Percentiles rank a stretch among this genome's conserved stretches.
These are phyloP conservation scores for Apiospora aurea DNA, from an alignment of 2,329 filamentous ascomycete genomes.

Conservation along the genomic window DNA sequence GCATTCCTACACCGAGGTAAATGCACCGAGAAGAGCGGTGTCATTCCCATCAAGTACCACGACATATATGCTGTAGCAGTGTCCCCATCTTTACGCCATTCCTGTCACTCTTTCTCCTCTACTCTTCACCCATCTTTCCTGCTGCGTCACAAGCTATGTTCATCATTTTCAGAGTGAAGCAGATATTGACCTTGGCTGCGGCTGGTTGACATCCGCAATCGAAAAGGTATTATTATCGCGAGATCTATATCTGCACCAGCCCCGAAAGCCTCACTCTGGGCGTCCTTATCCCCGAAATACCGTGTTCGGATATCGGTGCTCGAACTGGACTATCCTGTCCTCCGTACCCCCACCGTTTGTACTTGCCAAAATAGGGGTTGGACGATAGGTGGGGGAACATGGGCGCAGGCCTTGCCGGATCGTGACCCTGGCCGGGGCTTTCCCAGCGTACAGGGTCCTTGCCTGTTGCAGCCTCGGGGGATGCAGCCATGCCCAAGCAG, in stretches of 20 bases:
- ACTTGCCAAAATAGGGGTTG: neutral
- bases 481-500: neutral
- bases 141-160: neutral
- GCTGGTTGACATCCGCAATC: neutral
- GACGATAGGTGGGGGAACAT: neutral
- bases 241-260: neutral
- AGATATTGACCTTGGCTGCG: neutral
- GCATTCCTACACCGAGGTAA: neutral
- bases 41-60: neutral
- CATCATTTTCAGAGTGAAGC: neutral
- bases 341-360: neutral
- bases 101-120: neutral
- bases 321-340: neutral
- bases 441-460: neutral
- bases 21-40: neutral
- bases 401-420: neutral
- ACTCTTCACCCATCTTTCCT: neutral
- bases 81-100: neutral
- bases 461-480: neutral
- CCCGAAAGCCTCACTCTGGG: neutral
- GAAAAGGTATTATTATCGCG: neutral
- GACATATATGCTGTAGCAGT: neutral
- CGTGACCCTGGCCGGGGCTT: neutral
- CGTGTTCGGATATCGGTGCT: neutral
- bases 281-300: neutral